Base-by-base conservation (phyloP, 2,329 filamentous ascomycete species). In the Alternaria sp. region DNA sequence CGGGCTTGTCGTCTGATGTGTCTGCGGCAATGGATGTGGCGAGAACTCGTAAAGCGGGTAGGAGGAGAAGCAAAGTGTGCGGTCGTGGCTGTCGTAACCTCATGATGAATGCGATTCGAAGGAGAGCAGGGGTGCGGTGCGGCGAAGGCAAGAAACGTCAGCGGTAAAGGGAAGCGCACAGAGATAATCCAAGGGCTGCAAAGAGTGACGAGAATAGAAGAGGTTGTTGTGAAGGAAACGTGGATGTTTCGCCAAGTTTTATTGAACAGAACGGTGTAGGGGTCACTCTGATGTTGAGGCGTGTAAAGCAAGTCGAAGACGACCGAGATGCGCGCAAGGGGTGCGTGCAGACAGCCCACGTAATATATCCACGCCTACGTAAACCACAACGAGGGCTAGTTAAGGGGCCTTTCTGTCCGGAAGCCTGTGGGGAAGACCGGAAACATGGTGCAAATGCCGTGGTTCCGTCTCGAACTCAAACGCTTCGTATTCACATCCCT, bases 1-100 rank as follows among this genome's bases (percentile, higher is more conserved):
- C 58, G 17, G 67, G 68, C 50, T 67, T 69, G n/a, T 68, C 67
- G 50, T 74, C 69, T 2, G 30, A 28, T 64, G 66, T 36, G 57
- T 76, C 77, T 64, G 78, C 72, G 44, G 83, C 73, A 51, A 84
- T 73, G 25, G 83, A 78, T 40, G 83, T 81, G 25, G 86, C 86
- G 64, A 90, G 78, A 36, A 84, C 85, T 28, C 88, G 86, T 40
- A 90, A 79, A 2, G 90, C 83, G 40, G 91, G 84, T 32, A 91
- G 82, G 54, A 91, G 78, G 23, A 91, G 77, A 46, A 79, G 68
- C 54, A 79, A 67, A 36, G 71, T 66, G 28, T 87, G 83, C 59
- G 85, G 85, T 64, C 83, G 82, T 59, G 80, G 81, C 66, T 83
- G 83, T 79, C 84, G 84, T 71, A 90, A 80, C 80, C 85, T 88